These are phyloP conservation scores for Chaetomium sp. DNA, from an alignment of 2,329 filamentous ascomycete genomes.

Conservation along the genomic window DNA sequence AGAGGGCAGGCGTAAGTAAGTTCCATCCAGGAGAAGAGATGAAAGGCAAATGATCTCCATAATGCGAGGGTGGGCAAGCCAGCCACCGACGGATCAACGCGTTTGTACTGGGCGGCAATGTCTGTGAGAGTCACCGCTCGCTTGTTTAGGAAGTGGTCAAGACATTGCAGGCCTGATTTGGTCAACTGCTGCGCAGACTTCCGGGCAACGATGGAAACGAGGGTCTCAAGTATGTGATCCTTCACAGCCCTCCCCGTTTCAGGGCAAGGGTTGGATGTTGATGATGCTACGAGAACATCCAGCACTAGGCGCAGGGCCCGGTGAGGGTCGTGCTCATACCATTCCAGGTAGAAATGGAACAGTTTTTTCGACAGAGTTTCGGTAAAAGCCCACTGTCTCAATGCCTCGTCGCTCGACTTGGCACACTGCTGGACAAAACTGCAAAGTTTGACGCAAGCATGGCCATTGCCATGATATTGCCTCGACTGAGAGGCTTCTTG, in stretches of 20 bases:
- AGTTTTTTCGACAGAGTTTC: constrained; percentile 51
- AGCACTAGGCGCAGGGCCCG: constrained; percentile 65
- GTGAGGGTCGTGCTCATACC: constrained; percentile 67
- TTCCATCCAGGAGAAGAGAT: constrained; percentile 53
- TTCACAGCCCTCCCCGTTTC: constrained; percentile 46
- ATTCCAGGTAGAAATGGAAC: constrained; percentile 66
- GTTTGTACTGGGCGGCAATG: constrained; percentile 48
- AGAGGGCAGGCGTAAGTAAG: constrained; percentile 60
- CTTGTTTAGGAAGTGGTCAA: constrained; percentile 68
- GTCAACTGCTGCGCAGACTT: constrained; percentile 64
- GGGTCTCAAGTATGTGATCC: constrained; percentile 50
- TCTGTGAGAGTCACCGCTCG: constrained; percentile 54
- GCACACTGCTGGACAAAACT: constrained; percentile 63
- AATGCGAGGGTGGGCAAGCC: constrained; percentile 34
- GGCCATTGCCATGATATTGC: constrained; percentile 51
- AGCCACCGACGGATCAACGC: constrained; percentile 36
- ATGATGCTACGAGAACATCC: constrained; percentile 57
- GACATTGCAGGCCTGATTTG: constrained; percentile 68
- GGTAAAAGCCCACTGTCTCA: constrained; percentile 56
- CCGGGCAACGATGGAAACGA: constrained; percentile 62
- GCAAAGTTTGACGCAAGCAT: constrained; percentile 62
- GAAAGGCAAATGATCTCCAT: constrained; percentile 40
- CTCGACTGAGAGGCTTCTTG: constrained; percentile 55
- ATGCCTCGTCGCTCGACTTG: constrained; percentile 48
- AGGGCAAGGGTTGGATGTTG: constrained; percentile 52